A percentile compares a stretch with the other conserved stretches of the same genome.
These are phyloP conservation scores for Triangularia verruculosa DNA, from an alignment of 2,329 filamentous ascomycete genomes.

Conservation along the genomic window DNA sequence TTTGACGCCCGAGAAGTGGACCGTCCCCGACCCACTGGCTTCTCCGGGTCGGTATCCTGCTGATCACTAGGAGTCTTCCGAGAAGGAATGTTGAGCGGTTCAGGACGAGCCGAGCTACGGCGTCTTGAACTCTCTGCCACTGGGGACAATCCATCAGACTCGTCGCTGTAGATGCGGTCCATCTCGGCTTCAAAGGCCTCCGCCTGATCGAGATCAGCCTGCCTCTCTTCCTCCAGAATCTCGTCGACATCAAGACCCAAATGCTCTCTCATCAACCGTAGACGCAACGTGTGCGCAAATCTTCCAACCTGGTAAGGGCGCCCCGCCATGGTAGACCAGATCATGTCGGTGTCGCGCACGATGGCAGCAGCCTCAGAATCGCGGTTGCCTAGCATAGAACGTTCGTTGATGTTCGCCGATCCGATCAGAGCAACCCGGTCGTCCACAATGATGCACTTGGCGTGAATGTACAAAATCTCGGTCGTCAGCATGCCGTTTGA, in stretches of 20 bases:
- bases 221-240: slow-evolving; percentile 74
- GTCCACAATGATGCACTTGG: slow-evolving; percentile 94
- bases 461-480: slow-evolving; percentile 96
- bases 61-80: slow-evolving; percentile 43
- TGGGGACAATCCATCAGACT: slow-evolving; percentile 30
- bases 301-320: slow-evolving; percentile 84
- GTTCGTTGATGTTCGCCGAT: slow-evolving; percentile 97
- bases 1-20: slow-evolving; percentile 16
- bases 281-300: slow-evolving; percentile 87
- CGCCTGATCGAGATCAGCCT: slow-evolving; percentile 60
- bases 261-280: slow-evolving; percentile 95
- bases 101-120: slow-evolving; percentile 11
- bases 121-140: slow-evolving; percentile 22
- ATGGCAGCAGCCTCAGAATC: slow-evolving; percentile 91
- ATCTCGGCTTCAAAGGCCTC: slow-evolving; percentile 56
- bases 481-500: slow-evolving; percentile 80
- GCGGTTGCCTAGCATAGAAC: slow-evolving; percentile 86
- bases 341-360: slow-evolving; percentile 88
- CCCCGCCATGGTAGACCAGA: slow-evolving; percentile 88
- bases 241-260: slow-evolving; percentile 93
- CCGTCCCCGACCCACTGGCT: slow-evolving; percentile 47
- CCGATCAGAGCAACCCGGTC: slow-evolving; percentile 91
- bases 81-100: slow-evolving; percentile 50
- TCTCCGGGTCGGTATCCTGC: slow-evolving; percentile 64
- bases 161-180: slow-evolving; percentile 59